Evolutionary conservation across 495 filamentous ascomycete genomes (phyloP).

Genomic region (Peziza echinospora): DNA sequence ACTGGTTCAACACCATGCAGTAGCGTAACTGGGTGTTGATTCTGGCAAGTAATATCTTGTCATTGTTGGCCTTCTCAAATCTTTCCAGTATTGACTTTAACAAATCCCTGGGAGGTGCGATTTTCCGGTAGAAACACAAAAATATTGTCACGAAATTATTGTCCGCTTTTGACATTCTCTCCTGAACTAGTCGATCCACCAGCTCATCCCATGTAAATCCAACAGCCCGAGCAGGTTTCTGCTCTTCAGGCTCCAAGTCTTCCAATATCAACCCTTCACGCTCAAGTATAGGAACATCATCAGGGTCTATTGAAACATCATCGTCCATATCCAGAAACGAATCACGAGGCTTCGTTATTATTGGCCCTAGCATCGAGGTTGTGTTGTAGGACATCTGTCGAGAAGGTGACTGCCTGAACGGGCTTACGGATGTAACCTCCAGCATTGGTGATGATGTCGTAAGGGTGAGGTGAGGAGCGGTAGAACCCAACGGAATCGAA

Average conservation of each 20-base stretch:
- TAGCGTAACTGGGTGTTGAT: conserved; percentile 63
- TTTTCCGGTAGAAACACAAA: conserved; percentile 85
- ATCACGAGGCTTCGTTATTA: conserved; percentile 21
- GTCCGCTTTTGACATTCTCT: conserved; percentile 66
- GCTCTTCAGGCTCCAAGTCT: conserved; percentile 2
- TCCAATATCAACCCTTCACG: conserved; percentile 22
- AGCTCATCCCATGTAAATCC: conserved; percentile 70
- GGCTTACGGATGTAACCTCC: conserved; percentile 14
- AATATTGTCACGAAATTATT: conserved; percentile 70
- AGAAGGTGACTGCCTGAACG: conserved; percentile 9
- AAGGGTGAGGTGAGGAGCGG: conserved; percentile 14
- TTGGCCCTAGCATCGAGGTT: conserved; percentile 1
- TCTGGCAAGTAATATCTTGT: conserved; percentile 38
- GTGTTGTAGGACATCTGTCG: not conserved
- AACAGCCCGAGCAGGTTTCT: conserved; percentile 24
- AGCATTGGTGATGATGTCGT: conserved; percentile 12
- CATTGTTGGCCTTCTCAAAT: conserved; percentile 45
- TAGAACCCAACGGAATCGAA: conserved; percentile 3
- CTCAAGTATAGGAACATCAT: conserved; percentile 39
- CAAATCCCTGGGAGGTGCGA: conserved; percentile 57
- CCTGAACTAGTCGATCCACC: conserved; percentile 60
- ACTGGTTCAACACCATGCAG: conserved; percentile 64
- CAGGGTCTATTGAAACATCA: conserved; percentile 32
- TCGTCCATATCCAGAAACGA: conserved; percentile 40
- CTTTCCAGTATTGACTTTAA: conserved; percentile 50